Evolutionary conservation across 2,329 filamentous ascomycete species (phyloP), one percentile per base, ranked within the genome.

Genomic region (Paraphoma chrysanthemicola): DNA sequence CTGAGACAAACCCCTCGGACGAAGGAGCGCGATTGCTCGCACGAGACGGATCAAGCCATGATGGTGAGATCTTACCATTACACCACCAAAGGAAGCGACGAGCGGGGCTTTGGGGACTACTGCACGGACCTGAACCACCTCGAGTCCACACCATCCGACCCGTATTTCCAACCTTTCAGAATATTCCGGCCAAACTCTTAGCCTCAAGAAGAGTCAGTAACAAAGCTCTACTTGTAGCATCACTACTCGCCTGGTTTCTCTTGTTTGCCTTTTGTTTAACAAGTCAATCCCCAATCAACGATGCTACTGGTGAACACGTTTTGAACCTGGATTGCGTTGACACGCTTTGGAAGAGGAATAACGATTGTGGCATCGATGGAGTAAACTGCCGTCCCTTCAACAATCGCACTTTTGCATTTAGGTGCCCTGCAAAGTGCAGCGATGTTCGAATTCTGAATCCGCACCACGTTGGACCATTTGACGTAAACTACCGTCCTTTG

Each of bases 321-420:
- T 78, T 83, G 50, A 83, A 84, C 53, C 85, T 94, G 42, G 82
- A 86, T 33, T 95, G 91, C 74, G 84, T 83, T n/a, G 82, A 84
- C 48, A 85, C 87, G 7, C 90, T 90, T 68, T 95, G 90, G 90
- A 77, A 69, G 48, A 79, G 85, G 14, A 88, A 88, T 44, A 93
- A 93, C 67, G 78, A 78, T 11, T 95, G 91, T 72, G 90, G 90
- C 0, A 67, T 93, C 23, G 86, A 94, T 63, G 91, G 91, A 7
- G 85, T 87, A 53, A 80, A 87, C 54, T 95, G 91, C 69, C 86
- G 90, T 12, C 91, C 91, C 0, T 95, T 95, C 70, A 84, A 82
- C 56, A 87, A 87, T 59, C 84, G 80, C 48, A 86, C 86, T 0
- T 88, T 92, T 60, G 82, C 89, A 1, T 95, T 95, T 69, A 82